Evolutionary conservation across 192 early-diverging fungal genomes (phyloP).

Genomic region (Coemansia sp.): DNA sequence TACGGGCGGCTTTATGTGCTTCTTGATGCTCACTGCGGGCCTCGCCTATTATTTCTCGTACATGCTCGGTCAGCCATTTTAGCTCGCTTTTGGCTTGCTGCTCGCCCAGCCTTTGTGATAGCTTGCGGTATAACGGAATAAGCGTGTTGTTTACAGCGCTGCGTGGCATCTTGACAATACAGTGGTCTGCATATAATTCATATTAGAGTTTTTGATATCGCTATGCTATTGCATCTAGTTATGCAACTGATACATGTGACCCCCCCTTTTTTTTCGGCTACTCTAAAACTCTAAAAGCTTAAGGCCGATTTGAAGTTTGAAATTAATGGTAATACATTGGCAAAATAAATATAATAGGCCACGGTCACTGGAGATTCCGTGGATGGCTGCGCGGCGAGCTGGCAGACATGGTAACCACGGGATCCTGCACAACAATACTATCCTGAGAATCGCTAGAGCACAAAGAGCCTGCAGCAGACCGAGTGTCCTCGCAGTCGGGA

Average conservation of each 20-base stretch:
- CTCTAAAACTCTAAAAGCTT: background rate
- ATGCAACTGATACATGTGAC: too few species aligned
- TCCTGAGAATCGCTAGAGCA: slow-evolving; percentile 9
- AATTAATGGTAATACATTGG: background rate
- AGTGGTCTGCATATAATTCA: too few species aligned
- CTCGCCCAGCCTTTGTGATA: slow-evolving; percentile 29
- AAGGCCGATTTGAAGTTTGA: background rate
- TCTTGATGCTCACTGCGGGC: background rate
- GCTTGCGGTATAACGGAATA: slow-evolving; percentile 27
- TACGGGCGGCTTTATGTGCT: slow-evolving; percentile 13
- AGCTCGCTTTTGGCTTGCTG: slow-evolving; percentile 45
- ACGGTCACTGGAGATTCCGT: background rate
- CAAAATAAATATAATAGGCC: background rate
- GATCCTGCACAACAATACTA: slow-evolving; percentile 16
- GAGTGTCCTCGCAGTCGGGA: too few species aligned
- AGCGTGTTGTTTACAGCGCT: slow-evolving; percentile 41
- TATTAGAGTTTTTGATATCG: too few species aligned
- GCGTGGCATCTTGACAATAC: slow-evolving; percentile 26
- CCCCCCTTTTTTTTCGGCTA: too few species aligned
- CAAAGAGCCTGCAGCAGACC: background rate
- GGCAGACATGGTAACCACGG: background rate
- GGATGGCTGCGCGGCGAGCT: background rate
- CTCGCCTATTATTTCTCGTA: slow-evolving; percentile 15
- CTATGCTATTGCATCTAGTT: too few species aligned
- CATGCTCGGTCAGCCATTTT: slow-evolving; percentile 40